Base-by-base conservation (phyloP, 345 rosid species). In the Ceriops tagal region DNA sequence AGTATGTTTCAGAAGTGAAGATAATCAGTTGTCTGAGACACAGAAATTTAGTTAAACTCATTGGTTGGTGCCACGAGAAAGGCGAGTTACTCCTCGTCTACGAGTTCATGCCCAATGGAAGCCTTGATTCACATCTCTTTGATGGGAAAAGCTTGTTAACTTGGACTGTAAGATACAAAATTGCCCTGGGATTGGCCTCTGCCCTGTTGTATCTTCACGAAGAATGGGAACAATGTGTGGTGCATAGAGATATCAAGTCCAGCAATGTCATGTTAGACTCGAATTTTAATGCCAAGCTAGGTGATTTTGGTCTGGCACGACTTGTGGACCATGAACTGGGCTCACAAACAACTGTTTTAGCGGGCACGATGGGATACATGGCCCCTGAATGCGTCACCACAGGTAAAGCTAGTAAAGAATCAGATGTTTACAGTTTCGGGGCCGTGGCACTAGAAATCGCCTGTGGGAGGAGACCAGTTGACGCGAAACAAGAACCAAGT, bases 381-480 rank as follows among this genome's bases (percentile, higher is more conserved):
- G 77, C 77, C 11, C 72, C 72, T 5, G 77, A 73, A 67, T 73
- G 77, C 56, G 67, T 73, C 31, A 73, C 77, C 32, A 73, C 77
- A 31, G 77, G 77, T 15, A 73, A 72, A 55, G 70, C 70, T 5
- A 72, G 75, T 27, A 72, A 65, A 32, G 75, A 72, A 58, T 64
- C 69, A 53, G 71, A 73, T 60, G 76, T 73, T 15, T 73, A 67
- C 62, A 73, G 76, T 15, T 73, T 73, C 7, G 77, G 77, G 5
- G 72, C 62, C 0, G 77, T 67, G 7, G 77, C 77, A 0, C 73
- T 74, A 1, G 77, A 74, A 63, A 74, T 74, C n/a, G 13, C 77
- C 3, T 74, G 77, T 47, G 77, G 77, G 18, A 46, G 73, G 62
- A 74, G 27, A 5, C 73, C 77, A 3, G 73, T 74, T 2, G 73